phyloP scores from a whole-genome alignment of 2,329 filamentous ascomycete genomes.

The Phialemoniopsis sp. region DNA sequence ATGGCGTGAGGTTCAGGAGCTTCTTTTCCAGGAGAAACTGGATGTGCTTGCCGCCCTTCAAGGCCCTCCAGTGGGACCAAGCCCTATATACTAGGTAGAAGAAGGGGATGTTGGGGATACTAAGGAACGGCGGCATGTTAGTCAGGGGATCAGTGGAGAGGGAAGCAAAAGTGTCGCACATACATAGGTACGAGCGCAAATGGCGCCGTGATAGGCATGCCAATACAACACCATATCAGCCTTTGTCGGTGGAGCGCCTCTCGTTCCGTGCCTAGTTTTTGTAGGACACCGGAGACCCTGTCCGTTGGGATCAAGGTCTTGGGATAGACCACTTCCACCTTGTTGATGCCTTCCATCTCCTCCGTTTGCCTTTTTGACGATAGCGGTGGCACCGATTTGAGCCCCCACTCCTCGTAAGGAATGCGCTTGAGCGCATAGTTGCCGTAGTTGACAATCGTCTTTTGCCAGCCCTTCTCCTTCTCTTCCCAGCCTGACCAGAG shows the following conservation, averaged over 20 bases:
- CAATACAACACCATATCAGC: constrained; percentile 75
- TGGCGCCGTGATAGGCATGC: constrained; percentile 79
- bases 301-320: constrained; percentile 60
- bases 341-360: constrained; percentile 57
- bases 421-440: constrained; percentile 83
- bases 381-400: constrained; percentile 89
- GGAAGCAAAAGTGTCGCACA: constrained; percentile 23
- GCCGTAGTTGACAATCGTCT: constrained; percentile 77
- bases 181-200: constrained; percentile 84
- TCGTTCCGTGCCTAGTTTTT: constrained; percentile 71
- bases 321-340: constrained; percentile 75
- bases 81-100: constrained; percentile 92
- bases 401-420: constrained; percentile 94
- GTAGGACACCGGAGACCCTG: constrained; percentile 62
- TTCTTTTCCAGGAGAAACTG: constrained; percentile 75
- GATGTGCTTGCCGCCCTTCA: constrained; percentile 79
- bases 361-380: constrained; percentile 62
- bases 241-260: constrained; percentile 72
- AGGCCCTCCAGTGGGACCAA: constrained; percentile 87
- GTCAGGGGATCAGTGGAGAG: constrained; percentile 4
- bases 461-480: constrained; percentile 82
- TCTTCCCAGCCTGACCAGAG: constrained; percentile 88
- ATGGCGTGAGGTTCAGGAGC: constrained; percentile 63
- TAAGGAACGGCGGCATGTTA: constrained; percentile 25
- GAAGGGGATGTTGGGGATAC: constrained; percentile 90